A percentile compares a stretch with the other conserved stretches of the same genome.
phyloP scores from a whole-genome alignment of 1,284 basidiomycete genomes.

The Fomitiporia mediterranea region DNA sequence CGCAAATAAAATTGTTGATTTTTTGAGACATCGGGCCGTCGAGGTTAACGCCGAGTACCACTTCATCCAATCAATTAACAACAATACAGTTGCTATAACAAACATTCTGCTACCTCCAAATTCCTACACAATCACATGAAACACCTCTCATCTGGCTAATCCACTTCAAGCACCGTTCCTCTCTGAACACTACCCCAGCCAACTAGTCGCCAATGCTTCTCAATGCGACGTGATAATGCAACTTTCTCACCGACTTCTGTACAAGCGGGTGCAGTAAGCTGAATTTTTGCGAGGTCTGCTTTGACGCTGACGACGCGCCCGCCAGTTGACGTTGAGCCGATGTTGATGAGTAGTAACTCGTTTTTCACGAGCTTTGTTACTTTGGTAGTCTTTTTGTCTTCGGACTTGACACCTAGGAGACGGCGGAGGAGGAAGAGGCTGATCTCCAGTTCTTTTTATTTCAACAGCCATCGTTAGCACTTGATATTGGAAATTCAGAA shows the following conservation, averaged over 20 bases:
- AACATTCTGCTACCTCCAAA: too few species aligned
- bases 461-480: background rate
- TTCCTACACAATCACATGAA: background rate
- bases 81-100: too few species aligned
- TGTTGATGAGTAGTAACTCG: slow-evolving; percentile 92
- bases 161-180: slow-evolving; percentile 50
- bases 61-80: too few species aligned
- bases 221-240: slow-evolving; percentile 85
- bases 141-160: slow-evolving; percentile 33
- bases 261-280: slow-evolving; percentile 87
- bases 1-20: background rate
- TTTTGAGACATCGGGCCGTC: too few species aligned
- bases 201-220: slow-evolving; percentile 95
- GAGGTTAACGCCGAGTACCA: too few species aligned
- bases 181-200: slow-evolving; percentile 65
- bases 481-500: background rate
- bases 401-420: slow-evolving; percentile 89
- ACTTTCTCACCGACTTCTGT: slow-evolving; percentile 96
- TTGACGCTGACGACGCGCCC: slow-evolving; percentile 90
- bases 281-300: slow-evolving; percentile 89
- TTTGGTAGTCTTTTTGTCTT: slow-evolving; percentile 98
- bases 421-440: slow-evolving; percentile 90
- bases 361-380: slow-evolving; percentile 90
- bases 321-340: slow-evolving; percentile 91
- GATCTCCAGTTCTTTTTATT: slow-evolving; percentile 73